Conservation (phyloP, 169 alveolate species). For the Cystoisospora suis region DNA sequence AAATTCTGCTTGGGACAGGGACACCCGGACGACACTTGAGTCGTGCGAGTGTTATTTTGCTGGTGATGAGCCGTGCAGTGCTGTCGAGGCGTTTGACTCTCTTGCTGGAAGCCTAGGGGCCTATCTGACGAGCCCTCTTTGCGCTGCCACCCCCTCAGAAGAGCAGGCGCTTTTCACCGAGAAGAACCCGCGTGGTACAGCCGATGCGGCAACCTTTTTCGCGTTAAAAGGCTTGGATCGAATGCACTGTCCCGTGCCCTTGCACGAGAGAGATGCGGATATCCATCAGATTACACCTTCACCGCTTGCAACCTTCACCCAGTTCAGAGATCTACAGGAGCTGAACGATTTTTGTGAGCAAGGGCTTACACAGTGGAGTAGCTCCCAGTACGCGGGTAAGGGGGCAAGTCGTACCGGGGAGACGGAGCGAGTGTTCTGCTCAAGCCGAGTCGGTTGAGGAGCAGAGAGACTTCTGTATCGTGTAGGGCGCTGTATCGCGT, state of each 20-base stretch:
- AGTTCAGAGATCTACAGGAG: not conserved
- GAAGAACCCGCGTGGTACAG: not conserved
- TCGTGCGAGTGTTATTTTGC: slow-evolving; percentile 15
- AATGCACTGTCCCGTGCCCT: slow-evolving; percentile 14
- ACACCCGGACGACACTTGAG: too few species aligned
- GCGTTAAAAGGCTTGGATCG: slow-evolving; percentile 2
- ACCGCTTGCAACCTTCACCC: not conserved
- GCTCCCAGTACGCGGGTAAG: too few species aligned
- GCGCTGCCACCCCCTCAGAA: not conserved
- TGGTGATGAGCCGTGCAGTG: slow-evolving; percentile 1
- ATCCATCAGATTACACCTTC: not conserved
- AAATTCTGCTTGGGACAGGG: too few species aligned
- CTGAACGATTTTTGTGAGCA: not conserved
- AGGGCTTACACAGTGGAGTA: not conserved
- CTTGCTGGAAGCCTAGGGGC: not conserved
- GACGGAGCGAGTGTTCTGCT: too few species aligned
- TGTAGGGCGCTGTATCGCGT: too few species aligned
- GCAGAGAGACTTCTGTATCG: too few species aligned
- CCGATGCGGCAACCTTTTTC: not conserved
- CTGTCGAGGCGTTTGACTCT: not conserved
- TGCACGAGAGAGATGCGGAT: not conserved
- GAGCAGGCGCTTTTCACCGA: not conserved
- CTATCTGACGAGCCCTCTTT: not conserved
- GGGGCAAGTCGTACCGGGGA: not conserved
- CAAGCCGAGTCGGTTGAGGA: too few species aligned